phyloP scores from a whole-genome alignment of 2,329 filamentous ascomycete genomes.

The Fusarium camptoceras region DNA sequence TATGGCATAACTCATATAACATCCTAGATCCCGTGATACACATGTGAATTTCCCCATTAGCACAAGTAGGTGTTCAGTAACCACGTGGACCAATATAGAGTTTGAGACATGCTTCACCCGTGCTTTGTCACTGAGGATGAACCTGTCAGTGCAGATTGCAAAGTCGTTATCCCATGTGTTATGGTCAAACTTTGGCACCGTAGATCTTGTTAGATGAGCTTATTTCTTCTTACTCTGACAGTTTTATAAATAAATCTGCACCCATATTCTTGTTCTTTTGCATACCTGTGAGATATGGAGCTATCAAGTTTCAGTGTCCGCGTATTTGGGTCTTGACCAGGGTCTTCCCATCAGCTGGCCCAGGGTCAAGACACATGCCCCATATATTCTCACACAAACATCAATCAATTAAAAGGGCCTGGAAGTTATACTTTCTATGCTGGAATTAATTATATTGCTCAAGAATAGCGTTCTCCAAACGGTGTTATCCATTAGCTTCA shows the following conservation, averaged over 20 bases:
- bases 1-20: too few relatives aligned
- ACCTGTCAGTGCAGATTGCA: neutral
- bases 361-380: neutral
- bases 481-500: neutral
- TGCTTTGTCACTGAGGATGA: neutral
- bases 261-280: neutral
- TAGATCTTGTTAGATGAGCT: neutral
- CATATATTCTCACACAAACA: neutral
- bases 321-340: neutral
- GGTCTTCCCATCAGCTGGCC: neutral
- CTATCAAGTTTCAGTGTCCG: neutral
- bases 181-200: neutral
- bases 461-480: neutral
- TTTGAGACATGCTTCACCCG: neutral
- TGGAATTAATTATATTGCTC: neutral
- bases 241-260: neutral
- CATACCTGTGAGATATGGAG: neutral
- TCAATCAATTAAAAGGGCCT: neutral
- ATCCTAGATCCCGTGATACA: too few relatives aligned
- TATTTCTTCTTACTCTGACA: accelerated
- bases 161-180: neutral
- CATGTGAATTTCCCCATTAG: too few relatives aligned
- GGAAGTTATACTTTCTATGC: neutral
- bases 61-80: too few relatives aligned
- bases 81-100: neutral